Conservation (phyloP, 2,329 filamentous ascomycete species). For the Pestalotiopsis sp. region DNA sequence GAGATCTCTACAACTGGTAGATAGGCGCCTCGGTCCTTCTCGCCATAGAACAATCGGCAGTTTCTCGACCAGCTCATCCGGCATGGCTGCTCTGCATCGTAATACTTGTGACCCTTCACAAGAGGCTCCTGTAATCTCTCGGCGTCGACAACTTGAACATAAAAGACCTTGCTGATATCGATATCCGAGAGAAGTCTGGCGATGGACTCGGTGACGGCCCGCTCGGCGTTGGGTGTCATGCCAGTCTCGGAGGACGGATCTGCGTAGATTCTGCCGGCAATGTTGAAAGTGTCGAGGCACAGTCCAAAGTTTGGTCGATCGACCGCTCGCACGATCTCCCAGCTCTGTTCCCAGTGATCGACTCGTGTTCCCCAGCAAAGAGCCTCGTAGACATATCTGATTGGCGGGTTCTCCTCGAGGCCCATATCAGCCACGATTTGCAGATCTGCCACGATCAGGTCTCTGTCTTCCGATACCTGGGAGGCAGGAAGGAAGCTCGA, state of each 20-base stretch:
- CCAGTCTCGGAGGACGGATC: slow-evolving; percentile 62
- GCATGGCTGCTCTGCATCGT: slow-evolving; percentile 58
- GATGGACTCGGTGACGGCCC: slow-evolving; percentile 56
- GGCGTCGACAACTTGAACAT: slow-evolving; percentile 77
- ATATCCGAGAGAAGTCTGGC: slow-evolving; percentile 54
- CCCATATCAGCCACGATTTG: slow-evolving; percentile 69
- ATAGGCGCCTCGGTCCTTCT: slow-evolving; percentile 65
- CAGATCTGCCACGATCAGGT: slow-evolving; percentile 65
- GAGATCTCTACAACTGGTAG: slow-evolving; percentile 67
- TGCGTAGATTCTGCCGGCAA: slow-evolving; percentile 71
- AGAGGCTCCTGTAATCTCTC: slow-evolving; percentile 64
- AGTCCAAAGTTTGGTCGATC: slow-evolving; percentile 74
- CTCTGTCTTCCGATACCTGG: slow-evolving; percentile 47
- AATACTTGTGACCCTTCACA: slow-evolving; percentile 57
- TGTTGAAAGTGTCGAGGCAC: slow-evolving; percentile 80
- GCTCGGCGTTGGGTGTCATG: slow-evolving; percentile 55
- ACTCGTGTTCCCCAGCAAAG: slow-evolving; percentile 73
- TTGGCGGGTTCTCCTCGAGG: slow-evolving; percentile 51
- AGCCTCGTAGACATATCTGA: slow-evolving; percentile 75
- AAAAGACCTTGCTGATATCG: slow-evolving; percentile 69
- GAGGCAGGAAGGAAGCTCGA: slow-evolving; percentile 65
- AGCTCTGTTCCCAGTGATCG: slow-evolving; percentile 73
- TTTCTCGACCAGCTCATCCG: slow-evolving; percentile 82
- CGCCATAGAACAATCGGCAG: slow-evolving; percentile 71
- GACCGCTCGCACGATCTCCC: slow-evolving; percentile 68